Base-by-base conservation (phyloP, 805 yeast species). In the Nakazawaea holstii region DNA sequence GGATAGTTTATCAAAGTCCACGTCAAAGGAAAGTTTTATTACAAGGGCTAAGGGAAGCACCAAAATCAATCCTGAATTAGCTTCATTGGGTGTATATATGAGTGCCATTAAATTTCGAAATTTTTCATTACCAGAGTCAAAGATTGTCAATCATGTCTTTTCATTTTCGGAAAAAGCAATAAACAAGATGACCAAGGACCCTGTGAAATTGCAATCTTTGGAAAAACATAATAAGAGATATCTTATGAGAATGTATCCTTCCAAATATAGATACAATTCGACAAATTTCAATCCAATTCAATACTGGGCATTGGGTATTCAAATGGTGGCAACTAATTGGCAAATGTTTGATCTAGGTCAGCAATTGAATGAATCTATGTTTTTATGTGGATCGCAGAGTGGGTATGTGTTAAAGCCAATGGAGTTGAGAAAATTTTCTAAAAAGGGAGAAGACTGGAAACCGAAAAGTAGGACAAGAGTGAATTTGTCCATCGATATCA, bases 311-410 rank as follows among this genome's bases (percentile, higher is more conserved):
- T 69, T 76, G 41, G 99, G 99, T 0, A 84, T 77, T 9, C 99
- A 94, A 59, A 79, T 94, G 89, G 98, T 87, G 4, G 98, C 99
- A 0, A 83, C 96, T 0, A 94, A 92, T 60, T 92, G 97, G 97
- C 99, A 92, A 64, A 84, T 94, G 0, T 84, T 79, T 60, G 99
- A 94, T 59, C 49, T 80, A 14, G 97, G 97, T 0, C 92, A 91
- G 59, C 96, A 90, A 59, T 58, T 94, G 9, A 91, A 90, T 61
- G 86, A 86, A 52, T 87, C 96, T 3, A 67, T 90, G 76, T 89
- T 92, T 62, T 79, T 78, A 43, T 63, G 74, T 13, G 76, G 78
- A 0, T 69, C 73, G 11, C 74, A 70, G 39, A 67, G 75, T 0
- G 99, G 99, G 0, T 94, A 88, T 59, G 80, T 85, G 7, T 66